phyloP scores from a whole-genome alignment of 352 stramenopile genomes.

The Globisporangium heterothallicum region DNA sequence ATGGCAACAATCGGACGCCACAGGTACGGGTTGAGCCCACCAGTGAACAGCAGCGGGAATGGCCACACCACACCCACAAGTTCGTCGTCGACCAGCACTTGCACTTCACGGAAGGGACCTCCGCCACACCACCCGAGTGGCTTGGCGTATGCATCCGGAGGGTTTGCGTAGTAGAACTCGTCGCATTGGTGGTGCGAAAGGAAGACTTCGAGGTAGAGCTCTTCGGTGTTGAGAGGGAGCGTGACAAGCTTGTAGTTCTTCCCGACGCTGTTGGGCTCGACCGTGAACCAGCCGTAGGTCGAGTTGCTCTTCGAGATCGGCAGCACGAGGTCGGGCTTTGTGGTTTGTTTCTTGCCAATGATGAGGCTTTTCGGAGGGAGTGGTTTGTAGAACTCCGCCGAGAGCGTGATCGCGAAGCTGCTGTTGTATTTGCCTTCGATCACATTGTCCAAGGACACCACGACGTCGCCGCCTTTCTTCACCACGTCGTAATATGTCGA shows the following conservation, averaged over 20 bases:
- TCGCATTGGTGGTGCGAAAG: conserved; percentile 72
- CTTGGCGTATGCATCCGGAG: conserved; percentile 28
- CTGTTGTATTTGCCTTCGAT: conserved; percentile 53
- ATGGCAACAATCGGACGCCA: conserved; percentile 74
- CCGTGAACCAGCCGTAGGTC: conserved; percentile 62
- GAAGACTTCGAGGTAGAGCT: conserved; percentile 65
- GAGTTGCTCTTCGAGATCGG: conserved; percentile 37
- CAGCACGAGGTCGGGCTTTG: conserved; percentile 32
- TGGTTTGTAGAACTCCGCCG: conserved; percentile 52
- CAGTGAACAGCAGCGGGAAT: conserved; percentile 74
- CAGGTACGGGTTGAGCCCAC: conserved; percentile 68
- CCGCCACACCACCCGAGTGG: conserved; percentile 25
- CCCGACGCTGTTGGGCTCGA: conserved; percentile 37
- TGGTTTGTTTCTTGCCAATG: conserved; percentile 7
- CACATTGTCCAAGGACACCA: conserved; percentile 64
- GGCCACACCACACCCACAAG: conserved; percentile 65
- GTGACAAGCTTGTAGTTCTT: conserved; percentile 35
- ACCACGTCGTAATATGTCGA: conserved; percentile 50
- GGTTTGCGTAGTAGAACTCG: conserved; percentile 75
- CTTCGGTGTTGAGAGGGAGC: conserved; percentile 52
- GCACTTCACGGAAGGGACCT: conserved; percentile 63
- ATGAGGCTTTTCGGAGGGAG: conserved; percentile 12
- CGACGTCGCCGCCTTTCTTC: conserved; percentile 38
- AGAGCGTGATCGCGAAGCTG: conserved; percentile 53
- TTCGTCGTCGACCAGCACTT: conserved; percentile 57